phyloP scores from a whole-genome alignment of 768 basidiomycete species.

The Glaciozyma martinii region DNA sequence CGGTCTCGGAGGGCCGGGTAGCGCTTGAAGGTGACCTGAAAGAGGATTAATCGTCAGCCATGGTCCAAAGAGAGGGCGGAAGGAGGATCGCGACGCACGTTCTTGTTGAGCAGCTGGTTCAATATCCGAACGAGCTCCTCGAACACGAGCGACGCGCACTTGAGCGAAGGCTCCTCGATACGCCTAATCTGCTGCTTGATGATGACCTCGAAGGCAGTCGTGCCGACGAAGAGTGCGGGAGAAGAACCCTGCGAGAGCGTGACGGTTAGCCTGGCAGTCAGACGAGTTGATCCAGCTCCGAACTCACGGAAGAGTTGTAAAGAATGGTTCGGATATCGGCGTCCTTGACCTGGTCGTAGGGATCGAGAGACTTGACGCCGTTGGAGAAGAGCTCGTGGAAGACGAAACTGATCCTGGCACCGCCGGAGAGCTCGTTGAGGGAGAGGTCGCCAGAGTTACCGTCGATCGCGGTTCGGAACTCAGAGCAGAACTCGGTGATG shows the following conservation, averaged over 20 bases:
- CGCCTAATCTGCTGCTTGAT: slow-evolving; percentile 98
- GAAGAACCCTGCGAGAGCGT: slow-evolving; percentile 69
- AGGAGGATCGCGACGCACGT: slow-evolving; percentile 47
- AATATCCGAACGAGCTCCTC: slow-evolving; percentile 96
- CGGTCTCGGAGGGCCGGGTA: slow-evolving; percentile 94
- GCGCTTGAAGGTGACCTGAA: slow-evolving; percentile 86
- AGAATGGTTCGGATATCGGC: slow-evolving; percentile 91
- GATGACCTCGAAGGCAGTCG: slow-evolving; percentile 94
- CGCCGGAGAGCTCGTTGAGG: slow-evolving; percentile 93
- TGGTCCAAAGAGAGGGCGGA: neutral
- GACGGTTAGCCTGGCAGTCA: too few relatives aligned
- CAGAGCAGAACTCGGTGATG: slow-evolving; percentile 94
- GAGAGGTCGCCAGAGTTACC: slow-evolving; percentile 94
- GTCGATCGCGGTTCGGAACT: slow-evolving; percentile 94
- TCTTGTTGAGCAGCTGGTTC: slow-evolving; percentile 77
- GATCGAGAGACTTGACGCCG: slow-evolving; percentile 90
- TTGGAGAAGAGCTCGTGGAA: slow-evolving; percentile 98
- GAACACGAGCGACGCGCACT: slow-evolving; percentile 91
- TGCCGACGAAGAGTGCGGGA: slow-evolving; percentile 91
- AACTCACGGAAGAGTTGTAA: slow-evolving; percentile 89
- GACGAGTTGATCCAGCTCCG: neutral
- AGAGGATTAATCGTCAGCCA: slow-evolving; percentile 3
- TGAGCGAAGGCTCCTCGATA: slow-evolving; percentile 83
- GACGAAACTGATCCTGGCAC: slow-evolving; percentile 96
- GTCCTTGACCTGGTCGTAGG: slow-evolving; percentile 97